Percentiles rank a stretch among this genome's conserved stretches.
Evolutionary conservation across 2,329 filamentous ascomycete genomes (phyloP).

Genomic region (Blumeriella jaapii): DNA sequence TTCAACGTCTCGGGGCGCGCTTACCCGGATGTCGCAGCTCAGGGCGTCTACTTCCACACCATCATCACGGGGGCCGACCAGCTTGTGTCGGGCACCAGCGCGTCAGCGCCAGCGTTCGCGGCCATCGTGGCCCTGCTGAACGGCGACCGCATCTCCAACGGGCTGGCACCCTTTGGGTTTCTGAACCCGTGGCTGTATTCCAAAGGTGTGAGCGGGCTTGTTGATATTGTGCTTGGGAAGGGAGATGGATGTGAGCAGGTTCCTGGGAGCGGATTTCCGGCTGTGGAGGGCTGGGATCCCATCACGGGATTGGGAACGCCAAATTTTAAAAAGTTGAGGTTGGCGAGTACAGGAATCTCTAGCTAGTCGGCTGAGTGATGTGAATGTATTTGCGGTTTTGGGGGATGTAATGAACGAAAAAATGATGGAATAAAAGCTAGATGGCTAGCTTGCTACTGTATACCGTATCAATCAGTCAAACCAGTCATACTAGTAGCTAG

Average conservation of each 20-base stretch:
- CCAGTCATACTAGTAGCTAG: too few relatives aligned
- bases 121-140: conserved; percentile 50
- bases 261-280: conserved; percentile 6
- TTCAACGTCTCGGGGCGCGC: conserved; percentile 37
- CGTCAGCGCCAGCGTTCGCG: conserved; percentile 45
- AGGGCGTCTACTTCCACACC: conserved; percentile 42
- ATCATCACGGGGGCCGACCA: conserved; percentile 10
- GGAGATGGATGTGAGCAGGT: conserved; percentile 6
- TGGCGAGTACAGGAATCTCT: conserved; percentile 2
- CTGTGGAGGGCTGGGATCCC: conserved; percentile 31
- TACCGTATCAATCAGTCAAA: too few relatives aligned
- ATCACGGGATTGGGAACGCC: conserved; percentile 34
- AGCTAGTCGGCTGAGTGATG: background rate
- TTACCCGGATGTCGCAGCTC: conserved; percentile 36
- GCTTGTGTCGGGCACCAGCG: conserved; percentile 27
- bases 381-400: too few relatives aligned
- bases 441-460: too few relatives aligned
- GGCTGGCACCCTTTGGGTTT: conserved; percentile 37
- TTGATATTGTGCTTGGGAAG: conserved; percentile 26
- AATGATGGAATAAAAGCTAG: too few relatives aligned
- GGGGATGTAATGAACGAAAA: too few relatives aligned
- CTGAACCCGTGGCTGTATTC: conserved; percentile 49
- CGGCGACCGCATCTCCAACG: conserved; percentile 30
- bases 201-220: conserved; percentile 34
- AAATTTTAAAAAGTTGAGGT: conserved; percentile 12